Evolutionary conservation across 31 red algal genomes (phyloP), one percentile per base, ranked within the genome.

Genomic region (Odonthalia washingtoniensis): DNA sequence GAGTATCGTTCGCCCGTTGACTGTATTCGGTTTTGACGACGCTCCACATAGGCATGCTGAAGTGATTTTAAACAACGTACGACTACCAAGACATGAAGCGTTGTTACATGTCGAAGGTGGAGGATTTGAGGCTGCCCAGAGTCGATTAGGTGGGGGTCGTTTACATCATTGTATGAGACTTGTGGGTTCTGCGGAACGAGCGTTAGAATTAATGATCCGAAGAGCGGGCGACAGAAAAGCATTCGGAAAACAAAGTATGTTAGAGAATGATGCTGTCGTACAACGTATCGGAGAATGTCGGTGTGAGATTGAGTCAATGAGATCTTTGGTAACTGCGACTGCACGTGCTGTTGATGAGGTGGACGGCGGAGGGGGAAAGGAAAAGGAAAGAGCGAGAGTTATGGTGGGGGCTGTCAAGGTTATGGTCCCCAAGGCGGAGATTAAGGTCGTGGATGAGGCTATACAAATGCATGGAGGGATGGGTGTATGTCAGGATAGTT

Each of bases 31-130:
- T 53, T 95, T 76, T 44, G 96, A 98, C 83, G 96, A 98, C 52
- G 96, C 96, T 16, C 92, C 92, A 33, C 92, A 98, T 84, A 92
- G 96, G 31, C 96, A 98, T 70, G 96, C 91, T 39, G 96, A 94
- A 61, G 78, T 98, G 65, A 60, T 41, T 45, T 94, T 98, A 36
- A 63, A 78, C 37, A 83, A 88, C 69, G 96, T 94, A 26, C 17
- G 27, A 5, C 31, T 98, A 2, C 72, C 74, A 0, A 57, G 34
- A 32, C 36, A 72, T 3, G 82, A 85, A 26, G 49, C 77, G 4
- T 27, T 98, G 64, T 81, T 98, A 57, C 83, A 83, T 81, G 66
- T 5, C 24, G 91, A 89, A 45, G 92, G 96, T 31, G 78, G 86
- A 17, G 96, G 96, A 1, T 98, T 98, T 69, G 92, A 91, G 69